Evolutionary conservation across 2,329 filamentous ascomycete species (phyloP).

Genomic region (Trichoderma semiorbis): DNA sequence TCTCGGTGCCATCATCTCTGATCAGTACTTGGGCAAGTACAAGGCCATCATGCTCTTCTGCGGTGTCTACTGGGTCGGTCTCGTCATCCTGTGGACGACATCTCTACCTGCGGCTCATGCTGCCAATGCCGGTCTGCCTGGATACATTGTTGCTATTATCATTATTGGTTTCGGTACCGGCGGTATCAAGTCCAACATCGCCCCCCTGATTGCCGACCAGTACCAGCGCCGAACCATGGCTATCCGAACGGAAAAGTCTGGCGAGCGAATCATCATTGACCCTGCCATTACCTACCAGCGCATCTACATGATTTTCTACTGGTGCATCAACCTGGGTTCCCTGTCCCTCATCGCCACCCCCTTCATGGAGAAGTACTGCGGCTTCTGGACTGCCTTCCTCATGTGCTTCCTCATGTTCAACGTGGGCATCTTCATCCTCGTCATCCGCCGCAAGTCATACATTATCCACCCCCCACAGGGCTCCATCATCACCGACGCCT

Average conservation of each 20-base stretch:
- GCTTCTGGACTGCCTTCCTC: slow-evolving; percentile 64
- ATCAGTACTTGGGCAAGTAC: slow-evolving; percentile 58
- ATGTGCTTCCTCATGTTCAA: slow-evolving; percentile 60
- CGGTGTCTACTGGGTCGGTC: slow-evolving; percentile 55
- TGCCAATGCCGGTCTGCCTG: slow-evolving; percentile 42
- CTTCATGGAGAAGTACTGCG: slow-evolving; percentile 63
- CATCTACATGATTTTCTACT: slow-evolving; percentile 73
- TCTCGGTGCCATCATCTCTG: slow-evolving; percentile 52
- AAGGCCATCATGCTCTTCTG: slow-evolving; percentile 59
- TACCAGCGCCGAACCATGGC: slow-evolving; percentile 53
- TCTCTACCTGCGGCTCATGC: slow-evolving; percentile 39
- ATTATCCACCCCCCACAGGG: slow-evolving; percentile 56
- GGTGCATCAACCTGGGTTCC: slow-evolving; percentile 70
- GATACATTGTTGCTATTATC: slow-evolving; percentile 54
- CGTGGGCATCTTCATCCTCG: slow-evolving; percentile 52
- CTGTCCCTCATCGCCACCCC: slow-evolving; percentile 64
- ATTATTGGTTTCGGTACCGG: slow-evolving; percentile 65
- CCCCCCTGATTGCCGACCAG: slow-evolving; percentile 61
- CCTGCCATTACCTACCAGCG: slow-evolving; percentile 63
- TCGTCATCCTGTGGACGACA: slow-evolving; percentile 52
- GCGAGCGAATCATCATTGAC: slow-evolving; percentile 63
- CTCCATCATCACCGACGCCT: slow-evolving; percentile 62
- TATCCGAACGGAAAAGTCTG: slow-evolving; percentile 45
- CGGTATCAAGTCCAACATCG: slow-evolving; percentile 65
- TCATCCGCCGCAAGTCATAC: slow-evolving; percentile 45